These are phyloP conservation scores for Podaxis sp. DNA, from an alignment of 768 basidiomycete genomes.

Conservation along the genomic window DNA sequence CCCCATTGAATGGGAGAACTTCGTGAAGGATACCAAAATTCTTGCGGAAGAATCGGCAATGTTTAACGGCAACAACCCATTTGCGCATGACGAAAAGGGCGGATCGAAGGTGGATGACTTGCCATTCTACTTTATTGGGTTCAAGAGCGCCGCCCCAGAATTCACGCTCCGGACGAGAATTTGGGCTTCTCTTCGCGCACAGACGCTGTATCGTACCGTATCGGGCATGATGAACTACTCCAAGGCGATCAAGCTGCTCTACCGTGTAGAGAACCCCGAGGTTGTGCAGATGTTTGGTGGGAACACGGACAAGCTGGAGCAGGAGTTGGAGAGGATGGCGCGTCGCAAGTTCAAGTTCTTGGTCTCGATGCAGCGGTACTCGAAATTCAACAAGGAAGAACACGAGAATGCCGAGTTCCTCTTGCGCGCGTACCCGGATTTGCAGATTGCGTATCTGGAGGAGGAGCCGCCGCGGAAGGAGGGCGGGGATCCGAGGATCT, in stretches of 20 bases:
- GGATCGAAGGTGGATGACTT: slow-evolving; percentile 86
- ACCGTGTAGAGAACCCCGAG: slow-evolving; percentile 99
- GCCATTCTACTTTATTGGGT: slow-evolving; percentile 97
- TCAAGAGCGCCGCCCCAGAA: slow-evolving; percentile 98
- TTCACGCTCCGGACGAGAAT: slow-evolving; percentile 98
- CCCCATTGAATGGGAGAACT: slow-evolving; percentile 98
- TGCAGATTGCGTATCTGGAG: slow-evolving; percentile 98
- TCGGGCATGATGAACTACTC: slow-evolving; percentile 99
- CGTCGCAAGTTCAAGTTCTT: slow-evolving; percentile 99
- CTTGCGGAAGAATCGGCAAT: slow-evolving; percentile 92
- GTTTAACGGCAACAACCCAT: slow-evolving; percentile 74
- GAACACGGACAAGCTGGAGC: slow-evolving; percentile 95
- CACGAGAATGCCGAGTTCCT: slow-evolving; percentile 99
- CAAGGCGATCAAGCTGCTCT: slow-evolving; percentile 99
- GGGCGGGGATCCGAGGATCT: slow-evolving; percentile 92
- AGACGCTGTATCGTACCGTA: slow-evolving; percentile 97
- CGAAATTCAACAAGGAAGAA: slow-evolving; percentile 99
- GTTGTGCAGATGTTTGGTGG: slow-evolving; percentile 97
- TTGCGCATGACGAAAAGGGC: slow-evolving; percentile 76
- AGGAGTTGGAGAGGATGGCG: slow-evolving; percentile 96
- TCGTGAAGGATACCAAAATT: slow-evolving; percentile 99
- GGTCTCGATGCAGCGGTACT: slow-evolving; percentile 98
- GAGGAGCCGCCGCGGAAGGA: slow-evolving; percentile 94
- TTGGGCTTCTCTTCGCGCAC: slow-evolving; percentile 98
- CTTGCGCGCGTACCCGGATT: slow-evolving; percentile 94